Base-by-base conservation (phyloP, 2,329 filamentous ascomycete genomes). In the Pseudogymnoascus sp. region DNA sequence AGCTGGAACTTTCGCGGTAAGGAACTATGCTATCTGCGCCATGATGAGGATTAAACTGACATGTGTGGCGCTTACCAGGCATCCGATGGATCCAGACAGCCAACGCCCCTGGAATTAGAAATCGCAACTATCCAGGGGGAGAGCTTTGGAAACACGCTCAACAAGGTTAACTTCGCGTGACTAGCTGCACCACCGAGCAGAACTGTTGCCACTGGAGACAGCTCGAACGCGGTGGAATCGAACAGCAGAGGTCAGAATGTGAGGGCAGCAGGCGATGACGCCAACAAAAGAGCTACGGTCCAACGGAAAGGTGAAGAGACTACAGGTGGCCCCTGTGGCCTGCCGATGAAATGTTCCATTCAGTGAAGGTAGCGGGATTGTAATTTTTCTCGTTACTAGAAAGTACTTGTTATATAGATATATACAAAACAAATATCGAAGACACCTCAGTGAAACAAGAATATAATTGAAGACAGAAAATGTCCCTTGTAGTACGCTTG, bases 41-140 rank as follows among this genome's bases (percentile, higher is more conserved):
- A 25, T 45, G 11, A 25, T 49, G 23, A 28, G 43, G 14, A 28
- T 49, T 14, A 45, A 45, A 45, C 41, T 45, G 41, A 45, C 41
- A n/a, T n/a, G 41, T 25, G 21, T 45, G 21, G 12, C 41, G 21
- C 41, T 45, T 45, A 45, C 11, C 3, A 45, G 41, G 41, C 41
- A 45, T 25, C 80, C 74, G 91, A 97, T 71, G 95, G 95, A 70
- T 91, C 88, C 63, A 88, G 95, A 72, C 88, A 93, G 81, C 95
- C 95, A 58, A 79, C 82, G 12, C 74, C 79, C 8, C 81, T 85
- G 69, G 95, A 99, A 82, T 79, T 96, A 66, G 82, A 89, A 76
- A 74, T 97, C 65, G 95, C 95, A 64, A 83, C 81, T 66, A 83
- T 83, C 69, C 95, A 97, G 80, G 95, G 95, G 77, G 87, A 91